Percentiles rank a stretch among this genome's conserved stretches.
Conservation (phyloP, 2,329 filamentous ascomycete genomes). For the Elsinoe ampelina region DNA sequence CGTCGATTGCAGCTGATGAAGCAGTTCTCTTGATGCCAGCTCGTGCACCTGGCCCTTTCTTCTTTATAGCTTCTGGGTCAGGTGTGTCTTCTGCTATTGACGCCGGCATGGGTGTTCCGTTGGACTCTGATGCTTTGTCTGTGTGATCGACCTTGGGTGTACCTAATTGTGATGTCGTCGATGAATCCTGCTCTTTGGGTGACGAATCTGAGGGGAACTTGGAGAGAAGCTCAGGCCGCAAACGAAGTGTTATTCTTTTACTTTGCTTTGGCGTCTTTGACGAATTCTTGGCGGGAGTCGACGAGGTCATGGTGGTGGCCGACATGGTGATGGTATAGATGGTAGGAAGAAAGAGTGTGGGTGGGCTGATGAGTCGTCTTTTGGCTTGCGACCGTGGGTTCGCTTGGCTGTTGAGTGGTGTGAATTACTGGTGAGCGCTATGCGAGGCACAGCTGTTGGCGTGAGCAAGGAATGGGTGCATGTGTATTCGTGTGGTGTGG, state of each 20-base stretch:
- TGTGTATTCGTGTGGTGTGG: constrained; percentile 4
- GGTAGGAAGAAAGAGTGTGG: constrained; percentile 15
- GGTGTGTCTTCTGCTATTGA: constrained; percentile 30
- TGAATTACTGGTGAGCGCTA: constrained; percentile 9
- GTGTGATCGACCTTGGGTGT: constrained; percentile 30
- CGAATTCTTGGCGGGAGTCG: constrained; percentile 16
- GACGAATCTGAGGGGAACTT: constrained; percentile 27
- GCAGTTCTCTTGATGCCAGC: constrained; percentile 51
- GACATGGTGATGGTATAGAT: constrained; percentile 17
- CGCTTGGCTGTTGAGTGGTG: constrained; percentile 12
- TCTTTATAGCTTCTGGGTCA: constrained; percentile 48
- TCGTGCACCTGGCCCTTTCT: constrained; percentile 67
- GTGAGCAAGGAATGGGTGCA: constrained; percentile 9
- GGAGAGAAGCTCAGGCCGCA: constrained; percentile 21
- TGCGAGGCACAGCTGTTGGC: constrained; percentile 13
- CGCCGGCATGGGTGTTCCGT: constrained; percentile 30
- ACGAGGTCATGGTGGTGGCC: constrained; percentile 15
- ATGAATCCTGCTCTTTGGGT: constrained; percentile 17
- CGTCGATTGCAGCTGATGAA: constrained; percentile 43
- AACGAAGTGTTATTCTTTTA: constrained; percentile 22
- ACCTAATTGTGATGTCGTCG: constrained; percentile 25
- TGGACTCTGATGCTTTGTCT: constrained; percentile 35
- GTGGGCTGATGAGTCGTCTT: neutral
- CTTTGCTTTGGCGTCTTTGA: constrained; percentile 24
- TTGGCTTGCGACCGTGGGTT: constrained; percentile 16